These are phyloP conservation scores for Rubia tinctorum DNA, from an alignment of 305 asterid genomes.

Conservation along the genomic window DNA sequence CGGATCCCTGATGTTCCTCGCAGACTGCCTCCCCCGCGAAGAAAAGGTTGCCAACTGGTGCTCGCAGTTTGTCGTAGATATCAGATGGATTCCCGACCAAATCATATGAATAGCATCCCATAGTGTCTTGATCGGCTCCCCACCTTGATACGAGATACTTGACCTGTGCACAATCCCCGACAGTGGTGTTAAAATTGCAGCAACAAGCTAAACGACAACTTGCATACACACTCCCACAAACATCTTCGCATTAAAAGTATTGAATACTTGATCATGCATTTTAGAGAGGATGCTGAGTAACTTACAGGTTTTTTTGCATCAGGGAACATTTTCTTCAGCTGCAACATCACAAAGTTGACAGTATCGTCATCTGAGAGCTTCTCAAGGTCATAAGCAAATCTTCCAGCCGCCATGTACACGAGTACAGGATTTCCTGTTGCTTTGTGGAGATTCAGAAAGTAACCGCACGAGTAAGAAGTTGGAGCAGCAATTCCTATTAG, in stretches of 20 bases:
- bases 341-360: constrained; percentile 69
- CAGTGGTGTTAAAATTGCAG: constrained; percentile 12
- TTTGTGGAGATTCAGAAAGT: constrained; percentile 94
- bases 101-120: constrained; percentile 90
- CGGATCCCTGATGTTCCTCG: constrained; percentile 92
- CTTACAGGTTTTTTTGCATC: constrained; percentile 84
- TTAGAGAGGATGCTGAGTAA: neutral
- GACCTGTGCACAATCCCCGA: constrained; percentile 37
- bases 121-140: constrained; percentile 85
- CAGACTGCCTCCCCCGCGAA: constrained; percentile 97
- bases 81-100: constrained; percentile 84
- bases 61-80: constrained; percentile 85
- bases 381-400: constrained; percentile 82
- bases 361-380: constrained; percentile 79
- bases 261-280: neutral
- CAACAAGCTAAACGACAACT: neutral
- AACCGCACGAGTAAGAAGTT: constrained; percentile 83
- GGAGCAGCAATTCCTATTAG: constrained; percentile 77
- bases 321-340: constrained; percentile 87
- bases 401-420: constrained; percentile 97
- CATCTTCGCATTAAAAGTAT: neutral
- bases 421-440: constrained; percentile 90
- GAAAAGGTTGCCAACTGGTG: constrained; percentile 80
- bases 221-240: neutral
- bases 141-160: constrained; percentile 83